These are phyloP conservation scores for Pyricularia grisea DNA, from an alignment of 2,329 filamentous ascomycete genomes.

Conservation along the genomic window DNA sequence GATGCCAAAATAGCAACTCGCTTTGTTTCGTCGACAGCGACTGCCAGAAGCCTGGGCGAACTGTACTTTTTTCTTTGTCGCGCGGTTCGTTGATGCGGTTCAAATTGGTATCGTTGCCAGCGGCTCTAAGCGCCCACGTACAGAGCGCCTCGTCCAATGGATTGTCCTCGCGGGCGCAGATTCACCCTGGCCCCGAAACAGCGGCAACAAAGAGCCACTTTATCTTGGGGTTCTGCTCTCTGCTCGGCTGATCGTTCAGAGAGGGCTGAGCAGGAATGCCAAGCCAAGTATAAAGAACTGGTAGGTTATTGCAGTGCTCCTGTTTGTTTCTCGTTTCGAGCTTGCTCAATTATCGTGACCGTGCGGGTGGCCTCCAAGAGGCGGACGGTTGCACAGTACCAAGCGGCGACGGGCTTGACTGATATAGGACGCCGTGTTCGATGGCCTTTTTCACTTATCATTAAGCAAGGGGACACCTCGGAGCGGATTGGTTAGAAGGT, in stretches of 20 bases:
- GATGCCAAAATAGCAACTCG: background rate
- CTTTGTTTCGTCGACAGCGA: background rate
- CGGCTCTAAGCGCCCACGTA: background rate
- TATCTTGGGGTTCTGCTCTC: background rate
- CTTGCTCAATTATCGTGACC: background rate
- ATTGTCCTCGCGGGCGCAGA: background rate
- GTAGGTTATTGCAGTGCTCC: background rate
- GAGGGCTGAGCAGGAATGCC: background rate
- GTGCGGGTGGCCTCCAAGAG: background rate
- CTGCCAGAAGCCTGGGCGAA: background rate
- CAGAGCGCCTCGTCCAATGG: background rate
- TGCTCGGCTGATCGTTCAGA: background rate
- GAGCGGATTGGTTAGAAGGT: background rate
- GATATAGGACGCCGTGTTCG: background rate
- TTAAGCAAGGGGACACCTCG: background rate
- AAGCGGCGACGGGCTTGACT: background rate
- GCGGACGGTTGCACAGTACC: background rate
- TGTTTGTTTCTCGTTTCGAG: background rate
- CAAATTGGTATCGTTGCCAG: background rate
- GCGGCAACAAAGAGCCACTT: background rate
- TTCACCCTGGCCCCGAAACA: background rate
- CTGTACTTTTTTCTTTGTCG: background rate
- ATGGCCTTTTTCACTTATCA: background rate
- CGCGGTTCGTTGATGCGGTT: background rate
- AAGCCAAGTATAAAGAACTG: background rate